Evolutionary conservation across 2,329 filamentous ascomycete species (phyloP), one percentile per base, ranked within the genome.

Genomic region (Beauveria bassiana): DNA sequence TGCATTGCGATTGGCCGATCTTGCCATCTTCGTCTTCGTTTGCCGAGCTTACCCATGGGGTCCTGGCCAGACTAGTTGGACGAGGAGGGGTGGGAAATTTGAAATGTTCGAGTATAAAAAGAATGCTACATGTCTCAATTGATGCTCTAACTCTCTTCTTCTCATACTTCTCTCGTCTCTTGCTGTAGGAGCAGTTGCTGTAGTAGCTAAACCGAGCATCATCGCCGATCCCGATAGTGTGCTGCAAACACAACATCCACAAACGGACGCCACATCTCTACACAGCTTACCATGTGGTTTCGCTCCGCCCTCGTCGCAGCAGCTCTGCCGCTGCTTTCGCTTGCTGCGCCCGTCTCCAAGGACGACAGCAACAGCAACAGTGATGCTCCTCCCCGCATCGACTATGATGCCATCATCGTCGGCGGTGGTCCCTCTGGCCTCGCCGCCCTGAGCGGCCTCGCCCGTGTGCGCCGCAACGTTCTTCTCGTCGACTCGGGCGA

Each of bases 371-470:
- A 2, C 31, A 28, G 20, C 20, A 28, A 42, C 38, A 26, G 16
- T 12, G 40, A 46, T n/a, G 46, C 45, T 34, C 31, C 42, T 18
- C 50, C 51, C 12, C 58, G 59, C 51, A 65, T 63, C 26, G 63
- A 72, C 9, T 85, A 81, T 66, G 83, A 86, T 71, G 82, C 78
- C 61, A 77, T 86, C 47, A 73, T 86, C 43, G 73, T 86, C 5
- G 83, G 83, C 4, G 83, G 83, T 42, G 83, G 83, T 1, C 83
- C 83, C 3, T 72, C 83, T 0, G 83, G 83, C 0, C 76, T 86
- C 2, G 77, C 74, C 53, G 79, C 78, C 1, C 65, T 83, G 55
- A 86, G 83, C 61, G 82, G 79, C 47, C 76, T 86, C n/a, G 83
- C 80, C 7, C 81, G 84, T 18, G 83, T 86, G 16, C 77, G 79